Conservation (phyloP, 768 basidiomycete genomes). For the Russula ochroleuca region DNA sequence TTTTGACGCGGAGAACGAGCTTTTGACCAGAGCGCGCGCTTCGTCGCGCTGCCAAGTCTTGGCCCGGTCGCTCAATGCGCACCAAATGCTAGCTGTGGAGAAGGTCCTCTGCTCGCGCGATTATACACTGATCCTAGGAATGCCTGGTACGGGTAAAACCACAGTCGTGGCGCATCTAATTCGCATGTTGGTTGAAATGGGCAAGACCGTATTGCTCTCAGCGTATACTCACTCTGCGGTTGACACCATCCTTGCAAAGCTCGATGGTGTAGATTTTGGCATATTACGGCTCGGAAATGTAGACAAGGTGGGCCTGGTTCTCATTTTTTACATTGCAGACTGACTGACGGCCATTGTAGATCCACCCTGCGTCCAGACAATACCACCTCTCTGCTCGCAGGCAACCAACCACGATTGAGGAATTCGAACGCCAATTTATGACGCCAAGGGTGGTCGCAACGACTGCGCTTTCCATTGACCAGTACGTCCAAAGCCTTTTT, state of each 20-base stretch:
- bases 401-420: conserved; percentile 64
- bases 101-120: conserved; percentile 78
- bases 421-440: conserved; percentile 80
- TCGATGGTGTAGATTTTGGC: conserved; percentile 58
- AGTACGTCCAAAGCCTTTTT: conserved; percentile 51
- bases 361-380: conserved; percentile 75
- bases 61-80: conserved; percentile 51
- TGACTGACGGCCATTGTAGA: conserved; percentile 41
- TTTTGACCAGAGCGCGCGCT: conserved; percentile 20
- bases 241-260: conserved; percentile 89
- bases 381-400: conserved; percentile 60
- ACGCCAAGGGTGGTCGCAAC: conserved; percentile 92
- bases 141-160: conserved; percentile 99
- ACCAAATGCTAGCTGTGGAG: conserved; percentile 66
- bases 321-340: conserved; percentile 1
- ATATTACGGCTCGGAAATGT: conserved; percentile 85
- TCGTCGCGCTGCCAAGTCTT: conserved; percentile 19
- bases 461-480: conserved; percentile 89
- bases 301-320: conserved; percentile 64
- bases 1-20: conserved; percentile 44
- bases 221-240: conserved; percentile 98
- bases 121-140: conserved; percentile 90
- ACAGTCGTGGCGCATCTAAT: conserved; percentile 91
- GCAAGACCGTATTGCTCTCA: conserved; percentile 84
- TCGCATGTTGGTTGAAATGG: conserved; percentile 65